Conservation (phyloP, 2,329 filamentous ascomycete genomes). For the Helotiales sp. region DNA sequence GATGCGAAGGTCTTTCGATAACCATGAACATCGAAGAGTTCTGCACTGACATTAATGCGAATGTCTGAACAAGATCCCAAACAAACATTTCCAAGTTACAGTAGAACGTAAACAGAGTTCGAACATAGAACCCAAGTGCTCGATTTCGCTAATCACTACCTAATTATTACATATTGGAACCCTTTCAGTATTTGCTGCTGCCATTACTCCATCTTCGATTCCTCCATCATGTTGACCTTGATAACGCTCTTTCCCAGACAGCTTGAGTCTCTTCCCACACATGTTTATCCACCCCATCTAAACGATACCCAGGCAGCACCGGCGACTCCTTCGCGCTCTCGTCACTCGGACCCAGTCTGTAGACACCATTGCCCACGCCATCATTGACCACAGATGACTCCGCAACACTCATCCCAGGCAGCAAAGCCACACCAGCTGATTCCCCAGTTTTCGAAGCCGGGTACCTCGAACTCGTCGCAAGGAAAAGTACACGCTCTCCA, state of each 20-base stretch:
- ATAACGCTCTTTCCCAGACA: constrained; percentile 44
- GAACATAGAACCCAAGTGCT: too few relatives aligned
- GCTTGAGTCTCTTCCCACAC: constrained; percentile 47
- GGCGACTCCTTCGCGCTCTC: constrained; percentile 40
- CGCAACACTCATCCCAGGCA: constrained; percentile 34
- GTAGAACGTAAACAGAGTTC: too few relatives aligned
- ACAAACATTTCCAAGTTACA: too few relatives aligned
- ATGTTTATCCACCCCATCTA: constrained; percentile 41
- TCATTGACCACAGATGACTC: constrained; percentile 41
- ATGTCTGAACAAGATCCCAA: too few relatives aligned
- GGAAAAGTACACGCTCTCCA: constrained; percentile 48
- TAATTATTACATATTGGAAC: too few relatives aligned
- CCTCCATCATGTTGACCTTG: constrained; percentile 18
- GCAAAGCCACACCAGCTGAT: constrained; percentile 31
- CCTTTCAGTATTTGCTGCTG: too few relatives aligned
- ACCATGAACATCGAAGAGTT: too few relatives aligned
- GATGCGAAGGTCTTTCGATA: too few relatives aligned
- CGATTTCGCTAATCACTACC: too few relatives aligned
- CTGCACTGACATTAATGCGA: too few relatives aligned
- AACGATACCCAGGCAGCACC: constrained; percentile 38
- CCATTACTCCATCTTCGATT: background rate
- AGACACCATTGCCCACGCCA: constrained; percentile 47
- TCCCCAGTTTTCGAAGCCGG: constrained; percentile 29
- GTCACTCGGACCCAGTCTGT: constrained; percentile 45
- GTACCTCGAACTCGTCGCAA: constrained; percentile 46